Conservation (phyloP, 2,329 filamentous ascomycete species). For the Colletotrichum lentis region DNA sequence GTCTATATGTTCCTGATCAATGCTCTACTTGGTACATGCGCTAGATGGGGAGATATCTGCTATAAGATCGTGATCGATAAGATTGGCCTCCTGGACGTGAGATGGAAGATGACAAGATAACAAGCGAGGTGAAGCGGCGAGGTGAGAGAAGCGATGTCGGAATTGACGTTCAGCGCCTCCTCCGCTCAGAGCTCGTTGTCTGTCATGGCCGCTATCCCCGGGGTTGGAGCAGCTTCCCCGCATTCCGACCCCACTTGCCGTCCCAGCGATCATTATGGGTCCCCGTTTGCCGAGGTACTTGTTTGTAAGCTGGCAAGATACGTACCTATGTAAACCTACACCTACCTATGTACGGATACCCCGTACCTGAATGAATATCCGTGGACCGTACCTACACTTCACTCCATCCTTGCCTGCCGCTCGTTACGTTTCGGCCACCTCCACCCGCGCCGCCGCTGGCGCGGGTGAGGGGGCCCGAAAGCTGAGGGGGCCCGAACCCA, state of each 20-base stretch:
- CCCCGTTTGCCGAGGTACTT: slow-evolving; percentile 29
- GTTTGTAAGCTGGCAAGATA: too few relatives aligned
- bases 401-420: too few relatives aligned
- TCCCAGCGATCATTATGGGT: slow-evolving; percentile 30
- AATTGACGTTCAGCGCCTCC: slow-evolving; percentile 12
- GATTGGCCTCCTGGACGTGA: not conserved
- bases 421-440: too few relatives aligned
- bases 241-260: slow-evolving; percentile 35
- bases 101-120: not conserved
- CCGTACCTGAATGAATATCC: not conserved
- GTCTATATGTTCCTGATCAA: not conserved
- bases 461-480: too few relatives aligned
- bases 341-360: too few relatives aligned
- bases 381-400: too few relatives aligned
- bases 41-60: not conserved
- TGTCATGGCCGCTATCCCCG: slow-evolving; percentile 2
- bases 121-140: slow-evolving; percentile 8
- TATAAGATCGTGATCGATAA: not conserved
- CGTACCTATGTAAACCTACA: slow-evolving; percentile 1
- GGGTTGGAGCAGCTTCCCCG: slow-evolving; percentile 33
- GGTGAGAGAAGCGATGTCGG: slow-evolving; percentile 31
- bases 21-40: not conserved
- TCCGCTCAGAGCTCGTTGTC: slow-evolving; percentile 31
- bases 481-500: too few relatives aligned
- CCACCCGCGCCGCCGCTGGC: too few relatives aligned